Base-by-base conservation (phyloP, 192 early-diverging fungal species). In the Irineochytrium annulatum region DNA sequence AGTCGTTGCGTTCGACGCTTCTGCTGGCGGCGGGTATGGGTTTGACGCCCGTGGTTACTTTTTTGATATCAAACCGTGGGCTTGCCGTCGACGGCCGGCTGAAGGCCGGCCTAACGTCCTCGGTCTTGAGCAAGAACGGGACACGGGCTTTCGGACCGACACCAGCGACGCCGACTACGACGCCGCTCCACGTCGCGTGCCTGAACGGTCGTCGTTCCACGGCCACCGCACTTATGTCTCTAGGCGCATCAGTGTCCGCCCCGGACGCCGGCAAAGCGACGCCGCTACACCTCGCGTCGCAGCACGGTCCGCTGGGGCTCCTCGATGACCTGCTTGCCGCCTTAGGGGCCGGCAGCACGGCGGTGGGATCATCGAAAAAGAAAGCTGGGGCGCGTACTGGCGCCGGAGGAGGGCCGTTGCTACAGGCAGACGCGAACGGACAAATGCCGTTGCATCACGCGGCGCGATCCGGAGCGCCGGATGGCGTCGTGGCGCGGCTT, bases 381-480 rank as follows among this genome's bases (percentile, higher is more conserved):
- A 30, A 52, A 17, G 45, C 35, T 26, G n/a, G 14, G 22, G 32
- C 29, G 33, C 13, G 4, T 17, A 3, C 2, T 22, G 28, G 27
- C 1, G 17, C 24, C 0, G 14, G 52, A 34, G 3, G 6, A 8
- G 26, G 26, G 8, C 26, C 41, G 31, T 31, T 68, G 5, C 30
- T 69, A n/a, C 45, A 51, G 30, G 6, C 37, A 14, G 70, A 71
- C 43, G 55, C 34, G 26, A 45, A 67, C 34, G 63, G 67, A 2
- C 67, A 70, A 39, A 57, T 60, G 8, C 43, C 72, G 1, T 26
- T 74, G 16, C 72, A 74, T 46, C 63, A 67, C 60, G 72, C 72
- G 17, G 52, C 64, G 5, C 55, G 72, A 13, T 28, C 46, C 29
- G 72, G 72, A 2, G 72, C 72, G 1, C 63, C 72, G 1, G 34